Evolutionary conservation across 495 filamentous ascomycete species (phyloP).

Genomic region (Extremus antarcticus): DNA sequence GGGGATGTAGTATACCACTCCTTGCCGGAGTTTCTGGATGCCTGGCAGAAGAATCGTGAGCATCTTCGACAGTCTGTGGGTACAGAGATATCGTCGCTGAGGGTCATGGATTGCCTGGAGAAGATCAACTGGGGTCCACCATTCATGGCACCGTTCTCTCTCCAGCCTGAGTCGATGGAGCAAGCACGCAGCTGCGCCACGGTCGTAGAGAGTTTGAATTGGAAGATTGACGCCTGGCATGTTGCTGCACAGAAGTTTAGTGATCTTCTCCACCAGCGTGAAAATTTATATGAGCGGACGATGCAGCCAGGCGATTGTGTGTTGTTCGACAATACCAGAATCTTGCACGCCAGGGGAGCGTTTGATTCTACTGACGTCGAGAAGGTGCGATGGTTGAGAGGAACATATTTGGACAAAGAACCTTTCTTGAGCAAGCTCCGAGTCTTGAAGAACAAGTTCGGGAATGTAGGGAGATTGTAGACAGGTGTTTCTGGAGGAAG

Average conservation of each 20-base stretch:
- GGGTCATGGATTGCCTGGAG: constrained; percentile 8
- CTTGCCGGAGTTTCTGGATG: background rate
- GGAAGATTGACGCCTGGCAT: constrained; percentile 10
- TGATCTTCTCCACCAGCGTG: constrained; percentile 34
- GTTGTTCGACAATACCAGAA: constrained; percentile 72
- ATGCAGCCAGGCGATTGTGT: constrained; percentile 70
- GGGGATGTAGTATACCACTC: too few relatives aligned
- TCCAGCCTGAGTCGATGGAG: background rate
- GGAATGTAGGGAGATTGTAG: too few relatives aligned
- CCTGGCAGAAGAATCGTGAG: background rate
- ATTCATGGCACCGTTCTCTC: constrained; percentile 19
- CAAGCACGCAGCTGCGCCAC: background rate
- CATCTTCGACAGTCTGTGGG: too few relatives aligned
- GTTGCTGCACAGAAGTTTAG: constrained; percentile 38
- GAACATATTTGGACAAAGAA: constrained; percentile 70
- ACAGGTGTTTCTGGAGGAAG: too few relatives aligned
- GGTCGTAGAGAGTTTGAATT: background rate
- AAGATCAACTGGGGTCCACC: constrained; percentile 20
- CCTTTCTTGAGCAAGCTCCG: constrained; percentile 44
- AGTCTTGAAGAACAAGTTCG: too few relatives aligned
- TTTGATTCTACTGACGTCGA: constrained; percentile 47
- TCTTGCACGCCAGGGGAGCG: constrained; percentile 62
- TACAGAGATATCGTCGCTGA: background rate
- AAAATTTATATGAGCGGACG: constrained; percentile 54
- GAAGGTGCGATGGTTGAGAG: constrained; percentile 69